Evolutionary conservation across 306 rosid genomes (phyloP), one percentile per base, ranked within the genome.

Genomic region (Crataegus laevigata): DNA sequence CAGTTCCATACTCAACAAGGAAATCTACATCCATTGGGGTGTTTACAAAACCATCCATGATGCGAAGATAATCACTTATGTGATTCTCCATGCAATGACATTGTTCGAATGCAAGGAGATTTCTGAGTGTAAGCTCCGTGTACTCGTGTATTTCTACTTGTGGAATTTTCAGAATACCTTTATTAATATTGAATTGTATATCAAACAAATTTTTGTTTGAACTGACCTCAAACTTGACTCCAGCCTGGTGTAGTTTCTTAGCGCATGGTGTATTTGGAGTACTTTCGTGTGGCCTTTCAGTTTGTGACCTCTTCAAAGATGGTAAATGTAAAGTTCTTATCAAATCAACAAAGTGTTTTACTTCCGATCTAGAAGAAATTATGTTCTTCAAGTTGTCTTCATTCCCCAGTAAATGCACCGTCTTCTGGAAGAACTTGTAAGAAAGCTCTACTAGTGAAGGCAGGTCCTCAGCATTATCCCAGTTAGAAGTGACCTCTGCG

Each of bases 291-390:
- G 14, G 32, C 26, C 68, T 55, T 42, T 64, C 59, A 3, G 17
- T 21, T 52, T 5, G 38, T 13, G 83, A 36, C 40, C 47, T 42
- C 47, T 3, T 3, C 47, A 0, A 83, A 4, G 50, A 11, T 1
- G 88, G 84, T 15, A 72, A 63, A 77, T 82, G 76, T 12, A 80
- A 57, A 3, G 32, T 2, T 60, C 85, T 70, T 6, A 79, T n/a
- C 4, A 88, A 47, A 82, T 83, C 88, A 30, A 82, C 82, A 73
- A 88, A 81, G 69, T 88, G 86, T 1, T 71, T 30, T 0, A 73
- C 67, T 42, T 26, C 11, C 11, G 0, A 42, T 0, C 1, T 11
- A 11, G 80, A 47, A 17, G 78, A n/a, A 12, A 0, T 2, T 19
- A 73, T 32, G 18, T 8, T 9, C 8, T 42, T 13, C 24, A 68